Percentiles rank a stretch among this genome's conserved stretches.
phyloP scores from a whole-genome alignment of 306 rosid genomes.

The Castanea sativa region DNA sequence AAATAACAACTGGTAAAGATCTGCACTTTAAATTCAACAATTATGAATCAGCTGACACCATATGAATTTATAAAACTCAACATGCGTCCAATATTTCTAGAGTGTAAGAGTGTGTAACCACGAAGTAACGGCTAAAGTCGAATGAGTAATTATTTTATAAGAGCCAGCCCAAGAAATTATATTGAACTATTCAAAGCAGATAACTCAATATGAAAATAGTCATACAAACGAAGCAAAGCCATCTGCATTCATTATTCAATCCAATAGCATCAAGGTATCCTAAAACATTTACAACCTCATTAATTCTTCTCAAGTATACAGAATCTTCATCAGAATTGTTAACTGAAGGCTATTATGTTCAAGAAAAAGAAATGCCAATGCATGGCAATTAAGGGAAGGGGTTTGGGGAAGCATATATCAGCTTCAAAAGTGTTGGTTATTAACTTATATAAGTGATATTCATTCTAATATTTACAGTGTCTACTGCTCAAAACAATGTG shows the following conservation, averaged over 20 bases:
- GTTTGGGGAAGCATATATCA: too few relatives aligned
- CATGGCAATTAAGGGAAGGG: too few relatives aligned
- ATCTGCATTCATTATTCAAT: background rate
- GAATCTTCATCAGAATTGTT: background rate
- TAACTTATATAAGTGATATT: too few relatives aligned
- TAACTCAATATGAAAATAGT: background rate
- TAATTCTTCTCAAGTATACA: background rate
- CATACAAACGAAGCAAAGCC: background rate
- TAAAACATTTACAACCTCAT: background rate
- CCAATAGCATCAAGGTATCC: background rate
- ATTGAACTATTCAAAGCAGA: background rate
- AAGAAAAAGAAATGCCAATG: background rate
- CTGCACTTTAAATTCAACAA: constrained; percentile 36
- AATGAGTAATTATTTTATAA: background rate
- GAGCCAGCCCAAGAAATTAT: background rate
- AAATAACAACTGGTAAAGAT: constrained; percentile 73
- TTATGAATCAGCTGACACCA: background rate
- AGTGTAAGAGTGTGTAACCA: background rate
- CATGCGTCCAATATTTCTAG: background rate
- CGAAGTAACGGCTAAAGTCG: background rate
- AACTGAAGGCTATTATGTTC: background rate
- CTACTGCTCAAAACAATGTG: too few relatives aligned
- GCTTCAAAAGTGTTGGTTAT: too few relatives aligned
- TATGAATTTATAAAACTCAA: background rate
- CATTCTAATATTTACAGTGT: too few relatives aligned